Percentiles rank a stretch among this genome's conserved stretches.
Evolutionary conservation across 441 rosid species (phyloP).

Genomic region (Aquilaria agallochum): DNA sequence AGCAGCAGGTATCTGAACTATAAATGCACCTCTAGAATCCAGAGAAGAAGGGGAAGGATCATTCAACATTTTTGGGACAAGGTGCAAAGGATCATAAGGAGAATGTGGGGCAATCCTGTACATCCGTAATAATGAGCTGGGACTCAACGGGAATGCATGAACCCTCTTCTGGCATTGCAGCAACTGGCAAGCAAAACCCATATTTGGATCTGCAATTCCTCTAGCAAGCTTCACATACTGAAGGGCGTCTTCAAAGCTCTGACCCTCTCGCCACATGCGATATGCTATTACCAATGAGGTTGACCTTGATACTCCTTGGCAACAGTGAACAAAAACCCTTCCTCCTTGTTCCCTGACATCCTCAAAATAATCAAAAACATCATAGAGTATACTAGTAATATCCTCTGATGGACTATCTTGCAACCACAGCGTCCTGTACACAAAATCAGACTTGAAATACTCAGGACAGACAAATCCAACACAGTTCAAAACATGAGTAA

Average conservation of each 20-base stretch:
- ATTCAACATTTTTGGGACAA: slow-evolving; percentile 87
- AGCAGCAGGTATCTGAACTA: slow-evolving; percentile 78
- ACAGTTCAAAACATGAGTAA: slow-evolving; percentile 88
- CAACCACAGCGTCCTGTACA: slow-evolving; percentile 93
- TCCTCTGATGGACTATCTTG: slow-evolving; percentile 98
- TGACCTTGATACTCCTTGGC: slow-evolving; percentile 96
- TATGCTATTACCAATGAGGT: slow-evolving; percentile 96
- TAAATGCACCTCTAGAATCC: slow-evolving; percentile 97
- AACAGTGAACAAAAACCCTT: slow-evolving; percentile 94
- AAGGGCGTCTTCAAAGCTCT: slow-evolving; percentile 96
- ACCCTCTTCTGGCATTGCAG: slow-evolving; percentile 96
- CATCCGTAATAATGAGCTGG: slow-evolving; percentile 88
- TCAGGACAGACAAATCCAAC: slow-evolving; percentile 98
- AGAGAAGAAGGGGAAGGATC: slow-evolving; percentile 73
- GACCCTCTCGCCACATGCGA: slow-evolving; percentile 98
- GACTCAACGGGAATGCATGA: slow-evolving; percentile 93
- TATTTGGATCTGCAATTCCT: slow-evolving; percentile 96
- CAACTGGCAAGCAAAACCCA: slow-evolving; percentile 99
- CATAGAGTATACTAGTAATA: slow-evolving; percentile 91
- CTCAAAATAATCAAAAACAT: slow-evolving; percentile 97
- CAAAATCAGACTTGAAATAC: slow-evolving; percentile 82
- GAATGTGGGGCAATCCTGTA: slow-evolving; percentile 93
- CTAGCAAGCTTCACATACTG: slow-evolving; percentile 93
- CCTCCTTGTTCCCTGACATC: slow-evolving; percentile 91
- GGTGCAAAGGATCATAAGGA: slow-evolving; percentile 95